Base-by-base conservation (phyloP, 768 basidiomycete genomes). In the Boletus coccyginus region DNA sequence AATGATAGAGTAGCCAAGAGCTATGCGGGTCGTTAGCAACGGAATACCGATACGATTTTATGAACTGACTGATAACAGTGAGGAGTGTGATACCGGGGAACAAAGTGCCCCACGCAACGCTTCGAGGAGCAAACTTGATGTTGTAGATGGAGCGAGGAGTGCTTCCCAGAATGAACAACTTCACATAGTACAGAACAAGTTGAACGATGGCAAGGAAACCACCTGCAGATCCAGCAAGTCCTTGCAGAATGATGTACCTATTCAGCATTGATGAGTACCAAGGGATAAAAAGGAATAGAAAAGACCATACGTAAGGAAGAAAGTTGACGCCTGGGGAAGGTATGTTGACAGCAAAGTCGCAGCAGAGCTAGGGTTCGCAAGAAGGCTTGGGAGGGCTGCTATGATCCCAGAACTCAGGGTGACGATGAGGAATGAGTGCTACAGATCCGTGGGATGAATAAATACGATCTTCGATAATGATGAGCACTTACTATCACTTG, bases 401-500 rank as follows among this genome's bases (percentile, higher is more conserved):
- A 94, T 77, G 60, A 99, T 81, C 51, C 96, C 96, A 3, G 92
- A 88, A 35, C 85, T 79, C 33, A 98, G 70, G 0, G 94, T 91
- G 35, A 97, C 86, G 63, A 97, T 83, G 43, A 98, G 76, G 84
- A 98, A 99, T 3, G 92, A 92, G 73, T 98, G 90, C 90, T 97
- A 73, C 21, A 38, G 44, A 42, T 13, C 46, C 14, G 12, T 46
- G 24, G 0, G 43, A 14, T 53, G 29, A 65, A 19, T 17, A 48
- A 4, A 38, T 10, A 5, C 0, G 9, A 12, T n/a, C 10, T 14
- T 50, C 13, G 3, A 45, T 13, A 29, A 10, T 4, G 12, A 46
- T 42, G 11, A 24, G 43, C 5, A 83, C 92, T 60, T 73, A 95
- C 92, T 50, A 97, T 74, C 47, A 95, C 90, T 75, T 90, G 88